A percentile compares a stretch with the other conserved stretches of the same genome.
phyloP scores from a whole-genome alignment of 2,329 filamentous ascomycete species.

The Torrubiella hemipterigena region DNA sequence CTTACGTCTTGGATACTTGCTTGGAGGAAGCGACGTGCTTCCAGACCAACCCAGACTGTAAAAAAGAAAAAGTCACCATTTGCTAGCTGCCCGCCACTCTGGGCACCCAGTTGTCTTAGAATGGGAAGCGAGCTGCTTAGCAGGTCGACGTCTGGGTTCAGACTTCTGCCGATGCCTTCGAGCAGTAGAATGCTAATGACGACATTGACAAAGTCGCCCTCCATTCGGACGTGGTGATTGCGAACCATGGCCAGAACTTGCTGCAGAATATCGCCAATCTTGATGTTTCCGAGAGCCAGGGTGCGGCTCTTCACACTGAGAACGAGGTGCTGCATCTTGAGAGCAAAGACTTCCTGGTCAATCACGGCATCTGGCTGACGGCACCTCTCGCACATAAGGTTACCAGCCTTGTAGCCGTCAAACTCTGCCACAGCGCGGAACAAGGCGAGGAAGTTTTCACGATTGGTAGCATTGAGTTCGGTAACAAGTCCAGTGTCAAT shows the following conservation, averaged over 20 bases:
- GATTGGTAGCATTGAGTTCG: constrained; percentile 76
- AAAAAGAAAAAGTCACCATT: constrained; percentile 75
- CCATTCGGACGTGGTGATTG: constrained; percentile 80
- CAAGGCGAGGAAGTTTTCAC: constrained; percentile 83
- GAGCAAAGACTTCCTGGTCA: constrained; percentile 78
- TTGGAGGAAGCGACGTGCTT: constrained; percentile 80
- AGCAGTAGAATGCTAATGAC: constrained; percentile 88
- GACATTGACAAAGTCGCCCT: constrained; percentile 97
- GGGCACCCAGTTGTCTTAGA: constrained; percentile 71
- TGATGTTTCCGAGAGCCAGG: constrained; percentile 84
- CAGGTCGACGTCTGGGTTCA: constrained; percentile 81
- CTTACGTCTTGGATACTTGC: constrained; percentile 78
- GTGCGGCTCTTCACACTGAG: constrained; percentile 82
- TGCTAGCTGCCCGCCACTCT: constrained; percentile 58
- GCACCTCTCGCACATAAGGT: constrained; percentile 92
- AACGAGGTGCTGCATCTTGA: constrained; percentile 95
- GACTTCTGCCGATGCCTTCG: constrained; percentile 80
- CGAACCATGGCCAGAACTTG: constrained; percentile 88
- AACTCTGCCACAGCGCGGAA: constrained; percentile 96
- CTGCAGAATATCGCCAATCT: constrained; percentile 89
- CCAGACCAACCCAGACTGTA: constrained; percentile 81
- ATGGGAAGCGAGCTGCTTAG: constrained; percentile 82
- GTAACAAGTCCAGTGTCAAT: constrained; percentile 96
- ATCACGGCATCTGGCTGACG: constrained; percentile 84
- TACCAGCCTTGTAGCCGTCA: constrained; percentile 87